Base-by-base conservation (phyloP, 805 yeast species). In the Torulaspora delbrueckii region DNA sequence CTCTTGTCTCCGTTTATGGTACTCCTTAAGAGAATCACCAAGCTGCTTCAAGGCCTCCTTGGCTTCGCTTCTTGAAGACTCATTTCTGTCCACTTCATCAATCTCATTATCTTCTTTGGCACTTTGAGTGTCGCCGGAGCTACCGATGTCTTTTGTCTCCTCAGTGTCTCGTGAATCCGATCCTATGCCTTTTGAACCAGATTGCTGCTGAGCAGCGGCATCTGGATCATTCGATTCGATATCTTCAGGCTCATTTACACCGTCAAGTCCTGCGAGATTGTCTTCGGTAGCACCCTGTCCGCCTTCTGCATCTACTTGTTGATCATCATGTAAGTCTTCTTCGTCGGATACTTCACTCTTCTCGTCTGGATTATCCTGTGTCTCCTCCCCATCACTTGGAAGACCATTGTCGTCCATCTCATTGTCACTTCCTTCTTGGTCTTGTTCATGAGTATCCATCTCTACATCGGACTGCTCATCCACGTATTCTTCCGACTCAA, bases 11-110 rank as follows among this genome's bases (percentile, higher is more conserved):
- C 96, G 84, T 61, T 87, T 84, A 62, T 91, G 95, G 68, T 85
- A 91, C 60, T 90, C 96, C 56, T 91, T 86, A 68, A 90, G 63
- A 1, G 96, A 79, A 65, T 90, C 97, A 42, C 99, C 98, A 10
- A 93, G 74, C 61, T 89, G 89, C 62, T 86, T 86, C 66, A 91
- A 71, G 0, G 95, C 80, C 56, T 88, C 89, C 46, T 77, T 75
- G 33, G 86, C 88, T 56, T 76, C 75, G 42, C 84, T 82, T 44
- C 87, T 70, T 14, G 86, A 79, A 14, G 73, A 70, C 47, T 78
- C 82, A 33, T 71, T 68, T 3, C 66, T 62, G 3, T 69, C 68
- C 12, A 70, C 70, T 24, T 74, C 70, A 8, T 72, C 62, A 13
- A 64, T 59, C 33, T 69, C 67, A 23, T 72, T 62, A 34, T 72